Percentiles rank a stretch among this genome's conserved stretches.
Evolutionary conservation across 2,329 filamentous ascomycete species (phyloP).

Genomic region (Colletotrichum falcatum): DNA sequence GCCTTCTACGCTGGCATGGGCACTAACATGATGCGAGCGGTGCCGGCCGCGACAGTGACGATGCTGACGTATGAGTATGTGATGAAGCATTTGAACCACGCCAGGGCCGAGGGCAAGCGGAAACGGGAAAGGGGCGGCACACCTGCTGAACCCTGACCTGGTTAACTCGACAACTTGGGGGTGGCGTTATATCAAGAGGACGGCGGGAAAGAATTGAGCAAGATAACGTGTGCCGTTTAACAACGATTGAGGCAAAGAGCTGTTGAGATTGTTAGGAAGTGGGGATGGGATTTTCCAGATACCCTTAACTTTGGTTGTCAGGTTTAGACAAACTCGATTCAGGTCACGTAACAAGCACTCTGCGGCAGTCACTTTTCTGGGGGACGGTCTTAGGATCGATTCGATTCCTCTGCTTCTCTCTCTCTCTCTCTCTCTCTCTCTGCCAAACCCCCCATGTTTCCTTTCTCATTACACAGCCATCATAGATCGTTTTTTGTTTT

Average conservation of each 20-base stretch:
- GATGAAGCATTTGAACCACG: slow-evolving; percentile 65
- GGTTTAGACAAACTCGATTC: slow-evolving; percentile 52
- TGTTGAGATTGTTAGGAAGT: slow-evolving; percentile 38
- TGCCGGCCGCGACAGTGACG: slow-evolving; percentile 95
- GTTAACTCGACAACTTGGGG: slow-evolving; percentile 30
- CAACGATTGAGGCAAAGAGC: slow-evolving; percentile 15
- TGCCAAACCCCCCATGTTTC: too few relatives aligned
- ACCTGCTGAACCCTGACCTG: slow-evolving; percentile 30
- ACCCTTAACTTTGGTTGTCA: slow-evolving; percentile 51
- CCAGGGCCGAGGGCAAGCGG: slow-evolving; percentile 54
- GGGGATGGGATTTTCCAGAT: slow-evolving; percentile 46
- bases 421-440: too few relatives aligned
- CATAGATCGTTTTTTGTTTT: neutral
- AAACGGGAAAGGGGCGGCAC: slow-evolving; percentile 44
- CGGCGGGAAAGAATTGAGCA: slow-evolving; percentile 14
- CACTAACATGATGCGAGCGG: slow-evolving; percentile 95
- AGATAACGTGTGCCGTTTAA: slow-evolving; percentile 22
- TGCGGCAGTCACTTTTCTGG: neutral
- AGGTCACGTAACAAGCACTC: slow-evolving; percentile 42
- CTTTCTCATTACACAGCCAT: slow-evolving; percentile 27
- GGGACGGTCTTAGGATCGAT: neutral
- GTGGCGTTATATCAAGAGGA: slow-evolving; percentile 41
- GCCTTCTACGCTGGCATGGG: slow-evolving; percentile 98
- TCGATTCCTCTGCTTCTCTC: neutral
- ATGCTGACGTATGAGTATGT: slow-evolving; percentile 95